These are phyloP conservation scores for Phanerochaete sordida DNA, from an alignment of 768 basidiomycete genomes.

Conservation along the genomic window DNA sequence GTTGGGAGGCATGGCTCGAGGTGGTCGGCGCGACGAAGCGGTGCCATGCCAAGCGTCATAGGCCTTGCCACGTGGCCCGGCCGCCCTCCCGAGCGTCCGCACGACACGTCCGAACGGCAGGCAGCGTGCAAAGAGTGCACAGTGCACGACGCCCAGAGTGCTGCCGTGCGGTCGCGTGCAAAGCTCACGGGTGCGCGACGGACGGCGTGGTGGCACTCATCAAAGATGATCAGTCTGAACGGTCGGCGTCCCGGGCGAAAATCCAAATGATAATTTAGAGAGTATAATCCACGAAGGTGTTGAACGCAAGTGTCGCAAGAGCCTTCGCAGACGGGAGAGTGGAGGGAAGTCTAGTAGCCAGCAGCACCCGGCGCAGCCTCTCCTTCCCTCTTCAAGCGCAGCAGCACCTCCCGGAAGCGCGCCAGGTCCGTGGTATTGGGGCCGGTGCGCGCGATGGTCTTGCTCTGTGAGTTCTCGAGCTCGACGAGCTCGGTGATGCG, in stretches of 20 bases:
- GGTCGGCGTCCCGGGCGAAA: background rate
- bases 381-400: slow-evolving; percentile 88
- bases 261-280: background rate
- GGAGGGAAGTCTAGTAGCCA: slow-evolving; percentile 59
- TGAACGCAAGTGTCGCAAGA: background rate
- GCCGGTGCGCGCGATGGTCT: slow-evolving; percentile 86
- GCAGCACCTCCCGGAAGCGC: slow-evolving; percentile 88
- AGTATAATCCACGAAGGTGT: background rate
- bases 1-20: background rate
- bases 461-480: slow-evolving; percentile 95
- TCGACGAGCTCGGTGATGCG: slow-evolving; percentile 85
- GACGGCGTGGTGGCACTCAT: too few relatives aligned
- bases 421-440: slow-evolving; percentile 85
- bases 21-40: background rate
- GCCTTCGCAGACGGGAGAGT: background rate
- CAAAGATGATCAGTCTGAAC: too few relatives aligned
- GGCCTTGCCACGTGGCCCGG: background rate
- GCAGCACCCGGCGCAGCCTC: slow-evolving; percentile 88
- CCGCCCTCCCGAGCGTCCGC: too few relatives aligned
- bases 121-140: too few relatives aligned
- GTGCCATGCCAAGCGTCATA: background rate
- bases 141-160: too few relatives aligned
- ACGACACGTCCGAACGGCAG: too few relatives aligned
- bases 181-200: too few relatives aligned
- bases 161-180: too few relatives aligned